A percentile compares a stretch with the other conserved stretches of the same genome.
Evolutionary conservation across 2,329 filamentous ascomycete genomes (phyloP).

Genomic region (Cadophora sp.): DNA sequence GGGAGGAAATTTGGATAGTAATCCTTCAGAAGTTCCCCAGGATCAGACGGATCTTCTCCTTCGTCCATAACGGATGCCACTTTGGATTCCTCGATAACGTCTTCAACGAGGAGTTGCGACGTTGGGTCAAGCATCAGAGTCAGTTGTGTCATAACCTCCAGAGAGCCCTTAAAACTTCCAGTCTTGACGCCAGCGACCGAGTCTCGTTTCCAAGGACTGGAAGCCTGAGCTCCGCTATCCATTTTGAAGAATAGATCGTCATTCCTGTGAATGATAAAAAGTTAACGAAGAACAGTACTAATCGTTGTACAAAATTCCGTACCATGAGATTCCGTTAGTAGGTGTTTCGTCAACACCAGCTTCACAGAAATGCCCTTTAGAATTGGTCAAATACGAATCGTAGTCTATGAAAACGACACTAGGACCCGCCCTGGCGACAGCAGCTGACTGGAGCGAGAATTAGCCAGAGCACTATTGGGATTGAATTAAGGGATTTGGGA

Average conservation of each 20-base stretch:
- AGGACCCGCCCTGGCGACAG: not conserved
- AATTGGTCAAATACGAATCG: not conserved
- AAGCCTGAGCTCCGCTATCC: not conserved
- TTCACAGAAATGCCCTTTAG: slow-evolving; percentile 10
- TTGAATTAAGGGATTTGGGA: not conserved
- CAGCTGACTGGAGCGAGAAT: not conserved
- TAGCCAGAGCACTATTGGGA: not conserved
- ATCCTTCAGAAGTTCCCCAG: not conserved
- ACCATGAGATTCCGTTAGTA: not conserved
- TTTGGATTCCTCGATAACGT: not conserved
- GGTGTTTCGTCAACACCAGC: slow-evolving; percentile 9
- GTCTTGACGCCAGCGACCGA: not conserved
- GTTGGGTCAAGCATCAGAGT: slow-evolving; percentile 3
- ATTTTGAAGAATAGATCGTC: not conserved
- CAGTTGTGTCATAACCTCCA: not conserved
- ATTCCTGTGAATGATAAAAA: not conserved
- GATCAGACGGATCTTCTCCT: not conserved
- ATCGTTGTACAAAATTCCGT: not conserved
- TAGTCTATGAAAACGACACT: slow-evolving; percentile 8
- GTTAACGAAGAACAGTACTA: not conserved
- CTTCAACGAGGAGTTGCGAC: not conserved
- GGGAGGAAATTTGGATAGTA: slow-evolving; percentile 8
- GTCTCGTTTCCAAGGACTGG: slow-evolving; percentile 15
- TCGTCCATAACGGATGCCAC: not conserved
- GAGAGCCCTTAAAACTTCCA: not conserved